These are phyloP conservation scores for Tephrocybe rancida DNA, from an alignment of 768 basidiomycete species.

Conservation along the genomic window DNA sequence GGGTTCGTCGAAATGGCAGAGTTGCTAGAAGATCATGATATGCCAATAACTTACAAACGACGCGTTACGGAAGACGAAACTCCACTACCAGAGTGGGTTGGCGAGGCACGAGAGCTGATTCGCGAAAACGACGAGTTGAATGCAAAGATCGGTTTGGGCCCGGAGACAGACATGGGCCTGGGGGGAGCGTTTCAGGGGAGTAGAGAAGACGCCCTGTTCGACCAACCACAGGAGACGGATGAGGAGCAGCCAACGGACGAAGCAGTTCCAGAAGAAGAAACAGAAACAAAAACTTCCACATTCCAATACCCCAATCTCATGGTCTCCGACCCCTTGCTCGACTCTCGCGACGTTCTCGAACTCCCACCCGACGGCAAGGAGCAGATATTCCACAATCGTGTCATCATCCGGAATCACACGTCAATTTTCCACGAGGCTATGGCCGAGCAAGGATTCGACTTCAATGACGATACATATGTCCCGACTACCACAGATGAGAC, in stretches of 20 bases:
- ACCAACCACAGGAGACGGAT: not conserved
- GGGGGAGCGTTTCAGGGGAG: not conserved
- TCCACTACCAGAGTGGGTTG: not conserved
- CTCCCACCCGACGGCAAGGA: conserved; percentile 50
- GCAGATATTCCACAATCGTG: conserved; percentile 59
- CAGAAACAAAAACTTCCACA: not conserved
- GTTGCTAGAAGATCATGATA: conserved; percentile 6
- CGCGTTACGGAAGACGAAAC: not conserved
- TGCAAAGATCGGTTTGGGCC: not conserved
- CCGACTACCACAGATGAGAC: conserved; percentile 29
- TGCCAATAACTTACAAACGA: conserved; percentile 1
- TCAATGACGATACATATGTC: conserved; percentile 29
- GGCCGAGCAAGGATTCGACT: conserved; percentile 32
- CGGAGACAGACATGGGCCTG: conserved; percentile 7
- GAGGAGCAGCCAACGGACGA: not conserved
- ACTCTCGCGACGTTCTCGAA: conserved; percentile 56
- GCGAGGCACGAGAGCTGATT: not conserved
- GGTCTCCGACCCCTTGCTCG: conserved; percentile 61
- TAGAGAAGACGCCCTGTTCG: not conserved
- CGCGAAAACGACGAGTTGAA: not conserved
- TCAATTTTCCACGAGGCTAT: conserved; percentile 58
- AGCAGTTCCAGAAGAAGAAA: not conserved
- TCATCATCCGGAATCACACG: conserved; percentile 72
- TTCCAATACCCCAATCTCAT: conserved; percentile 59
- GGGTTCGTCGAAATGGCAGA: not conserved